Percentiles rank a stretch among this genome's conserved stretches.
Conservation (phyloP, 306 rosid species). For the Begonia loranthoides region DNA sequence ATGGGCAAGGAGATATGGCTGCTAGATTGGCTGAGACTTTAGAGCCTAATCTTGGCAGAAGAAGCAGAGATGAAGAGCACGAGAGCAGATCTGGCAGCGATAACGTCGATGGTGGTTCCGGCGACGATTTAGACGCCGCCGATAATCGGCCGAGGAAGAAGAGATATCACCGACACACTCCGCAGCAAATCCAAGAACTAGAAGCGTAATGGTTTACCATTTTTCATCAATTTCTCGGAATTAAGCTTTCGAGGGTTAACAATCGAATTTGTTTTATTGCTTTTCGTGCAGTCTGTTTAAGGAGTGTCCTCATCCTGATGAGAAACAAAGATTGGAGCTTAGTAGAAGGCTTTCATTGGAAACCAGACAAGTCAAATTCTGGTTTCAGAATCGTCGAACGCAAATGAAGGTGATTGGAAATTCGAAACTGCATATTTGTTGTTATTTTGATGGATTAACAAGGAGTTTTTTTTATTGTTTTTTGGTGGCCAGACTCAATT, state of each 20-base stretch:
- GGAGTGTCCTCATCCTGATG: conserved; percentile 99
- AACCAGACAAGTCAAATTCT: conserved; percentile 89
- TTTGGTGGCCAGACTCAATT: conserved; percentile 54
- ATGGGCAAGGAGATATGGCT: conserved; percentile 56
- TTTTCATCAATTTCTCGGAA: not conserved
- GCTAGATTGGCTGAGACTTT: conserved; percentile 40
- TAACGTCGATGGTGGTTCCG: conserved; percentile 77
- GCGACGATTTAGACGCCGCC: conserved; percentile 76
- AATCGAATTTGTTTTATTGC: no score
- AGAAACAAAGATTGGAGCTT: conserved; percentile 82
- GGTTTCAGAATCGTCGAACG: conserved; percentile 98
- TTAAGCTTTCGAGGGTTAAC: no score
- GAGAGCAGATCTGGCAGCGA: conserved; percentile 98
- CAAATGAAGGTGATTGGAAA: conserved; percentile 66
- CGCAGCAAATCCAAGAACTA: conserved; percentile 96
- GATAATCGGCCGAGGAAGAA: conserved; percentile 64
- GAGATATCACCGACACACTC: conserved; percentile 95
- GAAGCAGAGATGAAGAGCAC: conserved; percentile 73
- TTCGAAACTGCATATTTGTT: no score
- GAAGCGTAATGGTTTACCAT: conserved; percentile 44
- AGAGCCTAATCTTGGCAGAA: conserved; percentile 37
- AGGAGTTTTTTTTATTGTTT: not conserved
- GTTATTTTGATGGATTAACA: no score
- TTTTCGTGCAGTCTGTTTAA: conserved; percentile 47
- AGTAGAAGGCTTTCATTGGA: conserved; percentile 69